Evolutionary conservation across 1,284 basidiomycete species (phyloP), one percentile per base, ranked within the genome.

Genomic region (Ganoderma leucocontextum): DNA sequence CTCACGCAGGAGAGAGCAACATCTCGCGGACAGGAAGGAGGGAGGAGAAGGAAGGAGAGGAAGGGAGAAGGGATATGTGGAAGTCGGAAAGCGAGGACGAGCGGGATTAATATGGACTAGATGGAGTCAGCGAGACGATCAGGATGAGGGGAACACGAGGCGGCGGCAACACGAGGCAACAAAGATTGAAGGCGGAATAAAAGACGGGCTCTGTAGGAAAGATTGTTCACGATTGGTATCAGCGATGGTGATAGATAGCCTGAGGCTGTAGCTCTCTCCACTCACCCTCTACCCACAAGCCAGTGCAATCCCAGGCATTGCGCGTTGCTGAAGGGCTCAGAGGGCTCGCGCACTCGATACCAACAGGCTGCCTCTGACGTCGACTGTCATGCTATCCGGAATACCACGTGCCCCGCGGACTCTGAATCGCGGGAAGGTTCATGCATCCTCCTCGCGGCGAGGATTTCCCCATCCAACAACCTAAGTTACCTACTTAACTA

Each of bases 1-100:
- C 91, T 77, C 86, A 94, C 92, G 91, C 88, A 78, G 92, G 92
- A 73, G 91, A 92, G 79, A 88, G 87, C 75, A 93, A 86, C 92
- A 93, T 93, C 80, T 70, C 78, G 62, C 60, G 33, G 62, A 66
- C 33, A 25, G 66, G 33, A 61, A 35, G 52, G 63, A 44, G 39
- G 58, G 13, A 41, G 63, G 72, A 57, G 64, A 61, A 61, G 63
- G 66, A 62, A 42, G 62, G 62, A 67, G 66, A 68, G 55, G 55
- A 59, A 66, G 59, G 62, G 63, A 63, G 55, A 59, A 66, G 66
- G 52, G 36, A 47, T 63, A 57, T 41, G 52, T 39, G 62, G 35
- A 59, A 55, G 47, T 36, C 19, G 25, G 53, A 36, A n/a, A 70
- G 68, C 55, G 64, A 38, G 36, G 63, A 62, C 60, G 60, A 62